A percentile compares a stretch with the other conserved stretches of the same genome.
phyloP scores from a whole-genome alignment of 768 basidiomycete species.

The Cubamyces sp. region DNA sequence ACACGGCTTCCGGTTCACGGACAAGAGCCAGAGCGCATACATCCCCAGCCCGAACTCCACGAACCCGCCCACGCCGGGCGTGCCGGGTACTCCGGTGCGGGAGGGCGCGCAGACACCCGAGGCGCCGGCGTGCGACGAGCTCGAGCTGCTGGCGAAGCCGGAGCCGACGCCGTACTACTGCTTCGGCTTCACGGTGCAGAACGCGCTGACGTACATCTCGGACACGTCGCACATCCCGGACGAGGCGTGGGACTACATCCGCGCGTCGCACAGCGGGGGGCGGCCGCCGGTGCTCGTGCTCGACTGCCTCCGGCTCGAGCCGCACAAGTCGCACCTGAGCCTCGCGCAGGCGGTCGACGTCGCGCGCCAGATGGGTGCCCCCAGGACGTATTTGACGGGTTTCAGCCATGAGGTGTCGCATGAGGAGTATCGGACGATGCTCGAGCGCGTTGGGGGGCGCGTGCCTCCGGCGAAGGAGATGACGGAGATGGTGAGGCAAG shows the following conservation, averaged over 20 bases:
- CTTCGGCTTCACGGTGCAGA: constrained; percentile 71
- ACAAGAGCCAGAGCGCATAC: constrained; percentile 42
- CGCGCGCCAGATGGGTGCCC: constrained; percentile 60
- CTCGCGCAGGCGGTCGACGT: constrained; percentile 61
- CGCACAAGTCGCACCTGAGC: constrained; percentile 82
- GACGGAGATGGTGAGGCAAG: constrained; percentile 43
- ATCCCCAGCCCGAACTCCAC: constrained; percentile 44
- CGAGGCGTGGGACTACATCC: constrained; percentile 54
- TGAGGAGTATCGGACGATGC: constrained; percentile 73
- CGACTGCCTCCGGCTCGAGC: constrained; percentile 70
- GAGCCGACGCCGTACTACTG: constrained; percentile 62
- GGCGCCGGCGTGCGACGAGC: not conserved
- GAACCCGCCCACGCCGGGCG: constrained; percentile 31
- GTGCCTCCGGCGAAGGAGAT: constrained; percentile 27
- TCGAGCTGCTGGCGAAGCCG: constrained; percentile 5
- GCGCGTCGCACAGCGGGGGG: constrained; percentile 39
- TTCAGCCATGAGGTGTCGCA: constrained; percentile 80
- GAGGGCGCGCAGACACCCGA: constrained; percentile 10
- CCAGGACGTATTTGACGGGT: constrained; percentile 72
- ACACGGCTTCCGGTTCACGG: constrained; percentile 69
- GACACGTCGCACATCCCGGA: constrained; percentile 85
- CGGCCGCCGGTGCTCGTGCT: constrained; percentile 65
- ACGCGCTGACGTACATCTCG: constrained; percentile 74
- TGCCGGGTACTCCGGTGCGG: constrained; percentile 28
- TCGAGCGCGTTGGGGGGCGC: constrained; percentile 51